Evolutionary conservation across 208 protist species (phyloP), one percentile per base, ranked within the genome.

Genomic region (Crithidia thermophila): DNA sequence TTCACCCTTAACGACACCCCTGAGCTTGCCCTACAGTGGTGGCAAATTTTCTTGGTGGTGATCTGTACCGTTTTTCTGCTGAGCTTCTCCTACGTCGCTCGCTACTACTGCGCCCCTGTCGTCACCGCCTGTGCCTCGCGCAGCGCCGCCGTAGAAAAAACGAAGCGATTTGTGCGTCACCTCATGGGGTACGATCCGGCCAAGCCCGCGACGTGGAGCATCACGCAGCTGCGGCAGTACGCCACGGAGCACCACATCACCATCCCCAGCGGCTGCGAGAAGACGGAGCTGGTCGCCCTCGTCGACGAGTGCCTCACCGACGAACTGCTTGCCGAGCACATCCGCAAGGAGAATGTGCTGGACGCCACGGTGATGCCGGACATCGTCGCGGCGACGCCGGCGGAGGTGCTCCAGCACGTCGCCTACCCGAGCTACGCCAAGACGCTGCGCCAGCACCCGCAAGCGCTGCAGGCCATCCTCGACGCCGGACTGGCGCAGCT

Each of bases 151-250:
- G 25, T n/a, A 11, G 21, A 20, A 34, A 25, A 33, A 0, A 37
- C 21, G 31, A 40, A 46, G 33, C 60, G 33, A 23, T 53, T 67
- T 20, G 16, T 67, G n/a, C 13, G 10, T 14, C 70, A 16, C 13
- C 16, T 37, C 47, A 80, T 71, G 68, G 56, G 39, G 30, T 72
- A 53, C 60, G 30, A 79, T 33, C 69, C 75, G n/a, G 67, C 73
- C 65, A 64, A 79, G n/a, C 75, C 85, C 5, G 23, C 46, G 27
- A 82, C 72, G 51, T 91, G 85, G 85, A 73, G 49, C 33, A 68
- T 75, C 49, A 25, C 59, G 43, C 52, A 79, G 33, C 73, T 91
- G 20, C 59, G 84, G 20, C 43, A 57, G 10, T 91, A 88, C 67
- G 47, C 53, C 20, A 25, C 25, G 9, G 37, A 76, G 55, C 74